Conservation (phyloP, 1,284 basidiomycete genomes). For the Golubevia pallescens region DNA sequence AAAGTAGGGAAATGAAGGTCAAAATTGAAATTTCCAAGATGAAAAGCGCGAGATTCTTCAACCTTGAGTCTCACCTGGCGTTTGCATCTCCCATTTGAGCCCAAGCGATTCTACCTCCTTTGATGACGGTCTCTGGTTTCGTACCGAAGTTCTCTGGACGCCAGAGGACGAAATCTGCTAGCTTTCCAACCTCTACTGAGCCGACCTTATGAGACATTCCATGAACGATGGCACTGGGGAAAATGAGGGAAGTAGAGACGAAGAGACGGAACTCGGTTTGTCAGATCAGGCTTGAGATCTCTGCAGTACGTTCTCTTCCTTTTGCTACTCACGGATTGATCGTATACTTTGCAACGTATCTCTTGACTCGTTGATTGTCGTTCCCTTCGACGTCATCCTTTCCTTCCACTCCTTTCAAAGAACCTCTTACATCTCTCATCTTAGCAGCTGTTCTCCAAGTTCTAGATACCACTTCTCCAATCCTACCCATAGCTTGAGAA, state of each 20-base stretch:
- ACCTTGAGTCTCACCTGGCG: constrained; percentile 55
- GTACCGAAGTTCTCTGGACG: constrained; percentile 89
- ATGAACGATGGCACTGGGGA: constrained; percentile 86
- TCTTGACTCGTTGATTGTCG: constrained; percentile 55
- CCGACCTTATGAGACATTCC: constrained; percentile 89
- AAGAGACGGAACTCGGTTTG: too few species aligned
- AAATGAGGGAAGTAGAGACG: too few species aligned
- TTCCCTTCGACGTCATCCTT: constrained; percentile 20
- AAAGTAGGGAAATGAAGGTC: too few species aligned
- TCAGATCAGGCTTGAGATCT: too few species aligned
- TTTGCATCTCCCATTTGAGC: constrained; percentile 92
- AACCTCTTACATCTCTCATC: constrained; percentile 46
- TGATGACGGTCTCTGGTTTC: constrained; percentile 89
- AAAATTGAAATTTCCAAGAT: too few species aligned
- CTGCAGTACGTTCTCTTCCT: too few species aligned
- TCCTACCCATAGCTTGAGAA: constrained; percentile 60
- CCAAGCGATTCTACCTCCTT: constrained; percentile 91
- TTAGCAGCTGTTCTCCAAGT: constrained; percentile 61
- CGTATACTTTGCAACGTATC: constrained; percentile 62
- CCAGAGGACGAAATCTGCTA: constrained; percentile 95
- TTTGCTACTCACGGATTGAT: constrained; percentile 47
- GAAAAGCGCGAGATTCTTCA: too few species aligned
- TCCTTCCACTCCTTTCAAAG: constrained; percentile 16
- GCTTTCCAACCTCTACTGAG: constrained; percentile 78
- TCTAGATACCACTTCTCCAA: constrained; percentile 57